These are phyloP conservation scores for Clavispora santaluciae DNA, from an alignment of 805 yeast species.

Conservation along the genomic window DNA sequence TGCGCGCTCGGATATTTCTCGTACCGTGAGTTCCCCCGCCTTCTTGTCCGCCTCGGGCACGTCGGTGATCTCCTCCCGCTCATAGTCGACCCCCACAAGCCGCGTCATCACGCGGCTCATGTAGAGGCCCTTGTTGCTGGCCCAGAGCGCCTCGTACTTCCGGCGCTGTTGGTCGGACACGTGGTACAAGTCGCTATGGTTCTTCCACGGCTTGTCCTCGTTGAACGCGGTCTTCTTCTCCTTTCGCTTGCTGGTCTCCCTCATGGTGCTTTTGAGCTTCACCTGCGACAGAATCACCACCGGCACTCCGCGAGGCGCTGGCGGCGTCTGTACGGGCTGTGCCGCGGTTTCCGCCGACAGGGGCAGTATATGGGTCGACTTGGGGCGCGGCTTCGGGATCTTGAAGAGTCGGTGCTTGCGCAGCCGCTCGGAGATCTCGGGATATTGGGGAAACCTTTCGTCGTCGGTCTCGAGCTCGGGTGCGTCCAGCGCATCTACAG, in stretches of 20 bases:
- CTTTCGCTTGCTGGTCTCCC: constrained; percentile 38
- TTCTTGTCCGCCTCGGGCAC: constrained; percentile 1
- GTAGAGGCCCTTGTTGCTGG: constrained; percentile 71
- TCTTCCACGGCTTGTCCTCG: constrained; percentile 92
- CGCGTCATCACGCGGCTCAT: constrained; percentile 34
- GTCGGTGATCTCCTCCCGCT: constrained; percentile 6
- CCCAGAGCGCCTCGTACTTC: constrained; percentile 93
- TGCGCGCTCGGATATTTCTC: constrained; percentile 15
- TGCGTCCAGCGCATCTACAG: constrained; percentile 7
- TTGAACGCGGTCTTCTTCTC: constrained; percentile 51
- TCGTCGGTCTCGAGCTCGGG: constrained; percentile 5
- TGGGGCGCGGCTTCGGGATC: constrained; percentile 1
- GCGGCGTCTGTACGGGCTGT: not conserved
- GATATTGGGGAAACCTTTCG: constrained; percentile 30
- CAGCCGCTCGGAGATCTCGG: constrained; percentile 19
- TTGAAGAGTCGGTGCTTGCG: constrained; percentile 9
- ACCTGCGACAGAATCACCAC: constrained; percentile 17
- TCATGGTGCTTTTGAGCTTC: constrained; percentile 48
- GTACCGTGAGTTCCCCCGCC: constrained; percentile 14
- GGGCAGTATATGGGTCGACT: not conserved
- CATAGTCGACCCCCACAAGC: constrained; percentile 31
- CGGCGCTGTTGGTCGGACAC: constrained; percentile 67
- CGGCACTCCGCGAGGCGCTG: not conserved
- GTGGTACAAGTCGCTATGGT: constrained; percentile 56
- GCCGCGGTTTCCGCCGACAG: not conserved